These are phyloP conservation scores for Brasilioporus rufonigricans DNA, from an alignment of 768 basidiomycete genomes.

Conservation along the genomic window DNA sequence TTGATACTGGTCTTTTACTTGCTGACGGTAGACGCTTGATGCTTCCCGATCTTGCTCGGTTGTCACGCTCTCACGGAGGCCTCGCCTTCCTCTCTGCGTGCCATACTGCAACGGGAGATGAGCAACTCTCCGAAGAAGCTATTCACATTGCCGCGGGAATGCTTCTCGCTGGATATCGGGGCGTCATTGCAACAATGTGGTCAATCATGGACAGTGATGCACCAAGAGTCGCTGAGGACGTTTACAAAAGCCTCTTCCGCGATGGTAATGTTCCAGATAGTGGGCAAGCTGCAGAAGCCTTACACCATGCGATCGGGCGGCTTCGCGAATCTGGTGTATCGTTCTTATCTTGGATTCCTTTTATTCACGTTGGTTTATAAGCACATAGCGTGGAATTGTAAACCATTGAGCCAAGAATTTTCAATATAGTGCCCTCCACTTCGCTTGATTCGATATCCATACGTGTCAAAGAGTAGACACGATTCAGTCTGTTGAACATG, in stretches of 20 bases:
- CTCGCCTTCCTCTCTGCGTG: background rate
- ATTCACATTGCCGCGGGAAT: background rate
- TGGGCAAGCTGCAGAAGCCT: background rate
- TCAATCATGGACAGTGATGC: background rate
- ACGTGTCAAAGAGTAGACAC: too few relatives aligned
- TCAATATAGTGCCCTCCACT: too few relatives aligned
- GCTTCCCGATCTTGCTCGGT: background rate
- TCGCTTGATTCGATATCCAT: too few relatives aligned
- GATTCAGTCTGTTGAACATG: too few relatives aligned
- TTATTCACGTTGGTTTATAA: background rate
- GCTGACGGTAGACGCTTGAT: background rate
- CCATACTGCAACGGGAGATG: background rate
- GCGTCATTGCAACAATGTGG: constrained; percentile 1
- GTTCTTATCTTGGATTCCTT: background rate
- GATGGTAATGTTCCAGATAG: background rate
- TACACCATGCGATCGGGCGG: background rate
- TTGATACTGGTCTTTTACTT: background rate
- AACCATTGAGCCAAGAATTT: too few relatives aligned
- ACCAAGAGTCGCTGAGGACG: background rate
- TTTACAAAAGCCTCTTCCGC: background rate
- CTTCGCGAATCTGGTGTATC: background rate
- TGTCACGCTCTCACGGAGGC: too few relatives aligned
- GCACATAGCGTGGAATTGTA: too few relatives aligned
- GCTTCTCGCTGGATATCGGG: background rate
- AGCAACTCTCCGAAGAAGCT: background rate